A percentile compares a stretch with the other conserved stretches of the same genome.
Conservation (phyloP, 805 yeast genomes). For the Candida golubevii region DNA sequence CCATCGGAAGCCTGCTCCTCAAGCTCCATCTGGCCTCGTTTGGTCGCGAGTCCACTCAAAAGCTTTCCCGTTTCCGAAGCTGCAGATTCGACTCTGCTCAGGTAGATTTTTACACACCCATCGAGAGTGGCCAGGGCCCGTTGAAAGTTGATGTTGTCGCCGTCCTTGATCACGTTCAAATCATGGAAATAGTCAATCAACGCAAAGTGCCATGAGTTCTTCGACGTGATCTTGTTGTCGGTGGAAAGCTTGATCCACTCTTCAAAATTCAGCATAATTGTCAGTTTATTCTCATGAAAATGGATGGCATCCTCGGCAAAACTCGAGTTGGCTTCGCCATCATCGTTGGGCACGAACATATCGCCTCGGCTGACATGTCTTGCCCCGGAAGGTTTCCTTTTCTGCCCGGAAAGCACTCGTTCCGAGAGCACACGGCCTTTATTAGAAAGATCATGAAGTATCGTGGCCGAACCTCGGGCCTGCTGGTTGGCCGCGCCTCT, state of each 20-base stretch:
- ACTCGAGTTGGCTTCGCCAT: conserved; percentile 15
- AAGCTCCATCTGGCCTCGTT: conserved; percentile 21
- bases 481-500: conserved; percentile 13
- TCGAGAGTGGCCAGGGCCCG: conserved; percentile 88
- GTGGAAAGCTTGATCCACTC: conserved; percentile 48
- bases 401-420: conserved; percentile 15
- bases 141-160: conserved; percentile 78
- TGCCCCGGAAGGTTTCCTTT: conserved; percentile 20
- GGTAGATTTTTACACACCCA: conserved; percentile 90
- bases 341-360: conserved; percentile 15
- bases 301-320: conserved; percentile 36
- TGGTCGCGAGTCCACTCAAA: conserved; percentile 62
- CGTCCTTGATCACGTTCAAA: conserved; percentile 66
- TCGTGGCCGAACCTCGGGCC: conserved; percentile 14
- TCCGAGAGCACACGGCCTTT: conserved; percentile 28
- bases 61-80: conserved; percentile 86
- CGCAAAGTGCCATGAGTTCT: conserved; percentile 88
- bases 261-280: conserved; percentile 41
- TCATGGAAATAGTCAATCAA: conserved; percentile 90
- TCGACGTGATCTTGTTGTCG: conserved; percentile 66
- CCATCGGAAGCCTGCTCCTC: conserved; percentile 20
- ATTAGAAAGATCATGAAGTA: conserved; percentile 27
- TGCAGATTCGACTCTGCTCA: conserved; percentile 87
- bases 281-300: conserved; percentile 39
- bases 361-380: conserved; percentile 20